Base-by-base conservation (phyloP, 345 rosid species). In the Lumnitzera littorea region DNA sequence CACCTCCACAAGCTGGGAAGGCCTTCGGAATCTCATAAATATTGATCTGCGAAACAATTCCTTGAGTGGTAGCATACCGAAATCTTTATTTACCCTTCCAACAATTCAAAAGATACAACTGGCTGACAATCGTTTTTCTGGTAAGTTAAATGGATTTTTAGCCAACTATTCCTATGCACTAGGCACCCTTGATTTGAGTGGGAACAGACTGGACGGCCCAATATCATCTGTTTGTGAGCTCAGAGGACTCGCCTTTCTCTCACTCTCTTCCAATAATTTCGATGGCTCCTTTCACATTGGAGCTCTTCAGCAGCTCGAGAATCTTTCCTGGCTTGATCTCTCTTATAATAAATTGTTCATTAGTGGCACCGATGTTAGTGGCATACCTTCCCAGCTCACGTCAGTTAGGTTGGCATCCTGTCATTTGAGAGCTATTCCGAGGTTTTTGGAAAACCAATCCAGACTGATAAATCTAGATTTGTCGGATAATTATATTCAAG, bases 151-250 rank as follows among this genome's bases (percentile, higher is more conserved):
- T 0, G 89, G 72, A 29, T 70, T 72, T 11, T 64, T 67, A 0
- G 15, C 63, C 61, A 9, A 47, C 48, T 81, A 78, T 13, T 53
- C 77, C 11, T 27, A 12, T 29, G 16, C 20, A 20, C 50, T 55
- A 15, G 74, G 63, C 25, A 70, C 70, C 0, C 61, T 84, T 56
- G 79, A 78, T 68, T 58, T 83, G 65, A 62, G 76, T 12, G 53
- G 61, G 56, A 83, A 83, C 59, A 70, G 60, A 11, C 48, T 83
- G 9, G 67, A 64, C 60, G 83, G 85, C 41, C 13, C 56, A 4
- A 12, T 83, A n/a, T 78, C 83, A 4, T 55, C 62, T 0, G 2
- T 79, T 6, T 72, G 63, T 41, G n/a, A 61, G 31, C 69, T 79
- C n/a, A 47, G 9, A 15, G 50, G 47, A 2, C 80, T 76, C 1